These are phyloP conservation scores for Tuctoria greenei DNA, from an alignment of 176 grass and related monocot genomes.

Conservation along the genomic window DNA sequence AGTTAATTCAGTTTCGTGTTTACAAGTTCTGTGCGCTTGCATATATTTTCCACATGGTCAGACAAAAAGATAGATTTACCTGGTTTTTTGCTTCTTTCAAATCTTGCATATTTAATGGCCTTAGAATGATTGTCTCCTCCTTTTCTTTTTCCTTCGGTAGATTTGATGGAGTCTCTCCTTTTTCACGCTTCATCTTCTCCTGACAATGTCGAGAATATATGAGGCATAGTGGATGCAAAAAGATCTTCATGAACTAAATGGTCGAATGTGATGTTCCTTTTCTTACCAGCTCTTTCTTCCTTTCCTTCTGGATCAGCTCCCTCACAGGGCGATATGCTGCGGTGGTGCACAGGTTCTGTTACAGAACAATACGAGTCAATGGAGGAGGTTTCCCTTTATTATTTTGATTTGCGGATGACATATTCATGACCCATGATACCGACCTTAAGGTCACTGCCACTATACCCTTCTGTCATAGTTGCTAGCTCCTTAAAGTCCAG, in stretches of 20 bases:
- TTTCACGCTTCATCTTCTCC: constrained; percentile 54
- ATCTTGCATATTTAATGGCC: constrained; percentile 78
- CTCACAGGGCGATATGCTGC: constrained; percentile 90
- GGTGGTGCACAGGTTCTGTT: constrained; percentile 83
- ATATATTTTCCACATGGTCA: background rate
- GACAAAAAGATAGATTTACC: constrained; percentile 36
- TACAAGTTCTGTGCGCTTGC: background rate
- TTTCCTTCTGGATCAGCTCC: constrained; percentile 88
- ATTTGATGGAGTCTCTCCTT: constrained; percentile 36
- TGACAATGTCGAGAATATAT: constrained; percentile 23
- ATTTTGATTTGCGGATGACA: background rate
- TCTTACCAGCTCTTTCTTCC: constrained; percentile 81
- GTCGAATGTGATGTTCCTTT: background rate
- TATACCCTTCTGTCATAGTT: constrained; percentile 89
- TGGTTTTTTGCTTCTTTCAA: constrained; percentile 92
- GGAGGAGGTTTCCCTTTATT: background rate
- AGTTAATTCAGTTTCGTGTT: background rate
- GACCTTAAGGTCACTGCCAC: constrained; percentile 94
- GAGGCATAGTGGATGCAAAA: background rate
- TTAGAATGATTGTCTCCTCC: constrained; percentile 48
- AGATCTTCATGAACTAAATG: background rate
- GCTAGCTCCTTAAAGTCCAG: constrained; percentile 84
- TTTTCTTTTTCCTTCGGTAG: constrained; percentile 44
- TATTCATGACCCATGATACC: constrained; percentile 35
- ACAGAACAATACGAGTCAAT: constrained; percentile 15